Evolutionary conservation across 192 early-diverging fungal species (phyloP), one percentile per base, ranked within the genome.

Genomic region (Backusella morwellensis): DNA sequence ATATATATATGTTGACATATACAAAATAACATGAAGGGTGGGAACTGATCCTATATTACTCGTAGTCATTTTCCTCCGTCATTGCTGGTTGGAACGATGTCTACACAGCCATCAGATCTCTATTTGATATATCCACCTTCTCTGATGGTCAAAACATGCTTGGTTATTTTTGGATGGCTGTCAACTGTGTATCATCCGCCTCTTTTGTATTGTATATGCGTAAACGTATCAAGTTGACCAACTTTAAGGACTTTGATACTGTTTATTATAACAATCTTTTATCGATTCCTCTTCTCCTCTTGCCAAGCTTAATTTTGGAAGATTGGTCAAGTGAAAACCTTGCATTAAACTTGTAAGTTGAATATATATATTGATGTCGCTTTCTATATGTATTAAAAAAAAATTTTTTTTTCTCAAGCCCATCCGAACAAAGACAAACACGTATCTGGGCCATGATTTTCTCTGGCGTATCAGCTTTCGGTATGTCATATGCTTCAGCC

Each of bases 181-280:
- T 86, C 72, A 99, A 98, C 86, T 99, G 97, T 83, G 54, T 95
- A 14, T 90, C 95, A 7, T 93, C 95, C 12, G 94, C 95, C 12
- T 86, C 90, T 12, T 97, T 93, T 84, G 90, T 94, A n/a, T 84
- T 97, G 69, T 89, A 93, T 74, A 95, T 99, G 93, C 94, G 96
- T 80, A 88, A 89, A 81, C 87, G 91, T 73, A 95, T 96, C 81
- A 93, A 91, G 85, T 80, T 91, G 76, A 93, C 95, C 66, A 88
- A 90, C 73, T 98, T 98, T 76, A 95, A 95, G 82, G 96, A 98
- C 78, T 97, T 96, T 85, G 98, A 99, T 83, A 96, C 95, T 6
- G 95, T 98, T 17, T 98, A 93, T 84, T 98, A 96, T 81, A 99
- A 98, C 90, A 98, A 97, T 77, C 77, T 97, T 38, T 86, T 99